Percentiles rank a stretch among this genome's conserved stretches.
Evolutionary conservation across 495 filamentous ascomycete species (phyloP).

Genomic region (Tuber calosporum): DNA sequence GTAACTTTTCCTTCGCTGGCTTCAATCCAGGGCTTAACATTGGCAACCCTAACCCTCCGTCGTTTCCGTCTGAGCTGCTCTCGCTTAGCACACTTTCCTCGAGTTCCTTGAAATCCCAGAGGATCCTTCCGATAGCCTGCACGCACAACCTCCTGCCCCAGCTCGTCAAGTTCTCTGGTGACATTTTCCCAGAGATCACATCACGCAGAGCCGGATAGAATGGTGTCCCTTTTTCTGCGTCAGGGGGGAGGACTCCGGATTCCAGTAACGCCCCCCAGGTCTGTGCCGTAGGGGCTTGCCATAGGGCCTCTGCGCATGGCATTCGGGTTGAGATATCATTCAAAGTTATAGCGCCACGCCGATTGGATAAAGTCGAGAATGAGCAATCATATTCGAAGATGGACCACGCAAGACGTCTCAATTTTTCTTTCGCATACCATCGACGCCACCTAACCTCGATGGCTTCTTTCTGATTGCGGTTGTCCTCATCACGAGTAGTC

Average conservation of each 20-base stretch:
- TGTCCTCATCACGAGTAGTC: conserved; percentile 6
- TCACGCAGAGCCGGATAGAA: conserved; percentile 40
- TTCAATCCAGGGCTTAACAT: conserved; percentile 38
- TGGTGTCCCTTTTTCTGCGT: conserved; percentile 21
- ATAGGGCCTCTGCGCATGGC: conserved; percentile 40
- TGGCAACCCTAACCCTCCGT: conserved; percentile 28
- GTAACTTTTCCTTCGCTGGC: conserved; percentile 38
- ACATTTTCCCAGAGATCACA: conserved; percentile 37
- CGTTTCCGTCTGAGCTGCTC: conserved; percentile 20
- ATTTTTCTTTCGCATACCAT: conserved; percentile 39
- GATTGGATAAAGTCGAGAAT: conserved; percentile 42
- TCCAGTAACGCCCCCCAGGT: conserved; percentile 37
- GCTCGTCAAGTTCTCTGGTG: conserved; percentile 32
- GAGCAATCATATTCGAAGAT: conserved; percentile 43
- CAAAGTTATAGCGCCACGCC: conserved; percentile 42
- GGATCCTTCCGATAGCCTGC: conserved; percentile 41
- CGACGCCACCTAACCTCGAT: conserved; percentile 37
- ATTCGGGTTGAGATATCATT: conserved; percentile 41
- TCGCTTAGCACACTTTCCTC: conserved; percentile 40
- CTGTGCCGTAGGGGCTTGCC: conserved; percentile 40
- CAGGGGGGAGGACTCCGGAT: conserved; percentile 14
- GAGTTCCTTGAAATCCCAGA: conserved; percentile 43
- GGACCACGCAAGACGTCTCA: conserved; percentile 41
- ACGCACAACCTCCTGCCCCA: conserved; percentile 42
- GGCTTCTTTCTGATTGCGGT: conserved; percentile 15